These are phyloP conservation scores for Ogataea saltuana DNA, from an alignment of 805 yeast species.

Conservation along the genomic window DNA sequence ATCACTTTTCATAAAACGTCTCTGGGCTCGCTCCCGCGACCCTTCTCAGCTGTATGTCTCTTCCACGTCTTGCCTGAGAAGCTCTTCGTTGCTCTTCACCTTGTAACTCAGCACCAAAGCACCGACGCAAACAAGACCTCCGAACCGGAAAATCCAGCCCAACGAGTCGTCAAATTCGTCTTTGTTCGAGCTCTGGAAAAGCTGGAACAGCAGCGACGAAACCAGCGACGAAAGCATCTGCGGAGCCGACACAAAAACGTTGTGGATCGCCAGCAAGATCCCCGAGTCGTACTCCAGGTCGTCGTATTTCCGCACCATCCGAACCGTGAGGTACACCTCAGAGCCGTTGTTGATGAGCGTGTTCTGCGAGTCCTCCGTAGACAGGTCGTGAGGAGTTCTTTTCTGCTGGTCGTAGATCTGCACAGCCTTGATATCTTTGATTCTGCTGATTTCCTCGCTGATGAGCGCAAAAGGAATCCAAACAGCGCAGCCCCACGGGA, in stretches of 20 bases:
- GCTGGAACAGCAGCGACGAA: slow-evolving; percentile 46
- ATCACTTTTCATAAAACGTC: neutral
- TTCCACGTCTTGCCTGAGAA: slow-evolving; percentile 37
- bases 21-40: neutral
- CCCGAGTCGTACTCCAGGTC: slow-evolving; percentile 56
- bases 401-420: slow-evolving; percentile 26
- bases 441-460: slow-evolving; percentile 55
- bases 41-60: slow-evolving; percentile 3
- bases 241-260: slow-evolving; percentile 58
- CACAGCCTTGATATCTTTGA: slow-evolving; percentile 46
- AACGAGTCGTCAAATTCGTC: slow-evolving; percentile 42
- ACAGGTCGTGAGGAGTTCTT: slow-evolving; percentile 15
- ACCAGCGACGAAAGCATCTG: slow-evolving; percentile 54
- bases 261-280: slow-evolving; percentile 55
- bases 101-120: slow-evolving; percentile 45
- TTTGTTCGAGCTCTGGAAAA: slow-evolving; percentile 34
- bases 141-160: slow-evolving; percentile 59
- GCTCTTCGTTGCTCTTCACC: slow-evolving; percentile 43
- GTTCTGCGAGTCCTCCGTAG: slow-evolving; percentile 10
- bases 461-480: slow-evolving; percentile 70
- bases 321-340: slow-evolving; percentile 23
- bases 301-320: slow-evolving; percentile 35
- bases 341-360: slow-evolving; percentile 11
- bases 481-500: slow-evolving; percentile 65
- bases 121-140: slow-evolving; percentile 51